Percentiles rank a stretch among this genome's conserved stretches.
These are phyloP conservation scores for Ceratobasidium sp. DNA, from an alignment of 1,284 basidiomycete genomes.

Conservation along the genomic window DNA sequence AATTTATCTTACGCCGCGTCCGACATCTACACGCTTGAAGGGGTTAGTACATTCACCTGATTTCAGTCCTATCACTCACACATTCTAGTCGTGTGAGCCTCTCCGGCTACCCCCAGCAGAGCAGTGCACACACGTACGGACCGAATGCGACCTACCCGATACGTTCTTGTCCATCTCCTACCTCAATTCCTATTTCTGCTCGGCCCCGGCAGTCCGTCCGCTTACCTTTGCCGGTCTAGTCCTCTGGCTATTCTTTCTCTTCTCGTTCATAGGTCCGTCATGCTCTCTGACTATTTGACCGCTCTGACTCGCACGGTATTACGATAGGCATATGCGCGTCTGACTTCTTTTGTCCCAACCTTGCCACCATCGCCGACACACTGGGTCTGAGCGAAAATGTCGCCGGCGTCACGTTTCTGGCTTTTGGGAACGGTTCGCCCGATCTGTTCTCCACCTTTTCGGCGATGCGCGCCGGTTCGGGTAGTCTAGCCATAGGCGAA, in stretches of 20 bases:
- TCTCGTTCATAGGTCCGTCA: conserved; percentile 66
- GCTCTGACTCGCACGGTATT: conserved; percentile 55
- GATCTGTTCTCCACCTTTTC: conserved; percentile 96
- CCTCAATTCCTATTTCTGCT: conserved; percentile 77
- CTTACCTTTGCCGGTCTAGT: conserved; percentile 73
- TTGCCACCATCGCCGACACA: conserved; percentile 85
- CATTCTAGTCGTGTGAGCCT: conserved; percentile 70
- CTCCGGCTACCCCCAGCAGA: conserved; percentile 66
- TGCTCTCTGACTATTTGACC: not conserved
- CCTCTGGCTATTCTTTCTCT: conserved; percentile 86
- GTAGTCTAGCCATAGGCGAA: conserved; percentile 93
- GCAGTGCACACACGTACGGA: conserved; percentile 75
- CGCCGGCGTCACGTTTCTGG: conserved; percentile 93
- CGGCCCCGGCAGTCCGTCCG: conserved; percentile 67
- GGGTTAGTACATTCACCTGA: not conserved
- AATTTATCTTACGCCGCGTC: conserved; percentile 15
- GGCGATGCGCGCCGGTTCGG: conserved; percentile 88
- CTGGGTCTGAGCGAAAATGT: conserved; percentile 91
- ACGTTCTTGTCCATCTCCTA: conserved; percentile 81
- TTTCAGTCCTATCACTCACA: conserved; percentile 22
- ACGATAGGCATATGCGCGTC: conserved; percentile 88
- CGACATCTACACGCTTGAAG: conserved; percentile 20
- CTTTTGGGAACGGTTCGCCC: conserved; percentile 94
- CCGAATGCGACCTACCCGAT: conserved; percentile 67
- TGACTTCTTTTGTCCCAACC: conserved; percentile 96